phyloP scores from a whole-genome alignment of 306 rosid species.

The Cucurbita ficifolia region DNA sequence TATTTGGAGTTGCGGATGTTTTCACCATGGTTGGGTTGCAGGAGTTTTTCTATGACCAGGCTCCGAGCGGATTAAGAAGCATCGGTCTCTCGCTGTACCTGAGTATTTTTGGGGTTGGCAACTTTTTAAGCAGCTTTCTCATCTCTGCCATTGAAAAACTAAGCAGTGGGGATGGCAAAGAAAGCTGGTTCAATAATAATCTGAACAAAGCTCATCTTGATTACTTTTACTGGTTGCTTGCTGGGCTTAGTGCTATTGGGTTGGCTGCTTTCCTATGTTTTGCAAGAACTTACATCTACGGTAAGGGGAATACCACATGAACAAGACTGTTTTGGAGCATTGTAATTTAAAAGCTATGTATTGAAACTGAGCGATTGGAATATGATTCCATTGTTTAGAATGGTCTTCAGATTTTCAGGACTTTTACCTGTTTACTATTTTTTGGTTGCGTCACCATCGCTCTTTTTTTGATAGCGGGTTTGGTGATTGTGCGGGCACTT shows the following conservation, averaged over 20 bases:
- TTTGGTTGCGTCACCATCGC: no score
- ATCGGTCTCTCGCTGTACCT: constrained; percentile 49
- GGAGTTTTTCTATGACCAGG: constrained; percentile 70
- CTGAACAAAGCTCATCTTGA: constrained; percentile 61
- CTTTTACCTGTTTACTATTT: no score
- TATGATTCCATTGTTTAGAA: no score
- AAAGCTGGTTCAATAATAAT: constrained; percentile 49
- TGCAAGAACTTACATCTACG: constrained; percentile 23
- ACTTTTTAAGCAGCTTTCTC: constrained; percentile 47
- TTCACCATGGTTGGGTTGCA: constrained; percentile 65
- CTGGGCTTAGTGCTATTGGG: constrained; percentile 21
- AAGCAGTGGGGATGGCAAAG: constrained; percentile 17
- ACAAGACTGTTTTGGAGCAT: not conserved
- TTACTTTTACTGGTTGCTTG: constrained; percentile 54
- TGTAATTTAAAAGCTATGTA: not conserved
- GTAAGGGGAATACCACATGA: not conserved
- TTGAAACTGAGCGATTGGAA: not conserved
- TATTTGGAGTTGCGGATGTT: constrained; percentile 37
- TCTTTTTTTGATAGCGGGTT: no score
- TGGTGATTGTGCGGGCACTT: no score
- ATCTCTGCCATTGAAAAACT: constrained; percentile 23
- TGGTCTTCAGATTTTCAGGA: no score
- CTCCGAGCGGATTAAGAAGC: constrained; percentile 49
- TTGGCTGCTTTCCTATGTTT: constrained; percentile 12
- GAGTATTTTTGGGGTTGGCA: constrained; percentile 52